Base-by-base conservation (phyloP, 805 yeast genomes). In the Candida ipomoeae region DNA sequence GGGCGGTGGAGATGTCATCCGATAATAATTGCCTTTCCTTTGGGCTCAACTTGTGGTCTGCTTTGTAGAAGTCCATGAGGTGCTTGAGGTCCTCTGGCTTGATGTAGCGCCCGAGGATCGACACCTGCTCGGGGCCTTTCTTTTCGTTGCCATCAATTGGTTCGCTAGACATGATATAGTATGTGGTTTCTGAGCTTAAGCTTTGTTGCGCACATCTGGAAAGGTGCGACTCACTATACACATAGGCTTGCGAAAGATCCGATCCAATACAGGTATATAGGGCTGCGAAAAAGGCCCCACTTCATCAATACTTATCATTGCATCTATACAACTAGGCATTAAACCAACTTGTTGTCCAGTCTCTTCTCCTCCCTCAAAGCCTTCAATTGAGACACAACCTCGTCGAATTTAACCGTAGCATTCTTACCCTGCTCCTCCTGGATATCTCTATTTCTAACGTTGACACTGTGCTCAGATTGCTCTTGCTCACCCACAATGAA, bases 401-500 rank as follows among this genome's bases (percentile, higher is more conserved):
- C 79, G 37, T 81, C 88, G 55, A 92, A 79, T 44, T 81, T 69
- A 49, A 89, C 82, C 62, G 90, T 86, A 48, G 85, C 97, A 61
- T 84, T 85, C 86, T 92, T 94, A 70, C 88, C 88, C 78, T 94
- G 98, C 73, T 88, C 84, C 67, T 86, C 92, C 65, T 83, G 81
- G 64, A 90, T 89, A 70, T 94, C 98, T 78, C 99, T 87, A 78
- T 90, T 89, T 81, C 99, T 89, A 60, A 94, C 87, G 69, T 94
- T 94, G 60, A 94, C 99, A 59, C 91, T 78, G 56, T 80, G 71
- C 60, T 83, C 81, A 56, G 74, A 74, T 77, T 86, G 81, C 76
- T 94, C 99, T 65, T 89, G 90, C 68, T 88, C 97, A 71, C 99
- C 99, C 58, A 94, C 99, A 68, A 90, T 87, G 71, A 92, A 90